Evolutionary conservation across 306 rosid species (phyloP), one percentile per base, ranked within the genome.

Genomic region (Casuarina equisetifolia): DNA sequence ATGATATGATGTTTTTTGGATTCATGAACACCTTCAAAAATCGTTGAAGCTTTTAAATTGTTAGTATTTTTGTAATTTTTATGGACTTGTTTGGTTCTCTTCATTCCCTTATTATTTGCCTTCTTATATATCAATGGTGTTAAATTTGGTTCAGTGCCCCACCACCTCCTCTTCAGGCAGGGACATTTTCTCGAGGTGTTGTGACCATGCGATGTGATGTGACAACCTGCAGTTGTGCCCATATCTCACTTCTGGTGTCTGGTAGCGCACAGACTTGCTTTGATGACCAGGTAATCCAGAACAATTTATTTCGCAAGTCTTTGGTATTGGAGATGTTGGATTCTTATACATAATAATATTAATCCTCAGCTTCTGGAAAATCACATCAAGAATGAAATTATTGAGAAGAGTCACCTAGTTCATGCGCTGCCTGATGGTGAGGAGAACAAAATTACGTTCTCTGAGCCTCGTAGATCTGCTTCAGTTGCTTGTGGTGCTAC

Each of bases 191-290:
- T 84, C 98, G 99, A 1, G 99, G 99, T 74, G 99, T 96, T 48
- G 97, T 96, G 84, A 96, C 99, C 45, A 96, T 96, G 99, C 91
- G 99, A 75, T 96, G 99, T 76, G 98, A 96, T 86, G 81, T 96
- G 40, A 85, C 96, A 84, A 96, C 99, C 52, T 87, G 93, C 83
- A 96, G 97, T 79, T 86, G 90, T 71, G 91, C 98, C 44, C 99
- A 96, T 81, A 92, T 96, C 82, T 92, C 99, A 77, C 88, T 96
- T 86, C 83, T 96, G 75, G 92, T 96, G 79, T 96, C 99, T 0
- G 97, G 99, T 66, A 92, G 96, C 81, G 96, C 99, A 35, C 99
- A 90, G 46, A 90, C 97, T 39, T 92, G 95, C 87, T 96, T 96
- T 67, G 94, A 88, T 73, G 98, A 96, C 83, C 99, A 96, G 99